Percentiles rank a stretch among this genome's conserved stretches.
Conservation (phyloP, 2,329 filamentous ascomycete species). For the Grosmannia serpens region DNA sequence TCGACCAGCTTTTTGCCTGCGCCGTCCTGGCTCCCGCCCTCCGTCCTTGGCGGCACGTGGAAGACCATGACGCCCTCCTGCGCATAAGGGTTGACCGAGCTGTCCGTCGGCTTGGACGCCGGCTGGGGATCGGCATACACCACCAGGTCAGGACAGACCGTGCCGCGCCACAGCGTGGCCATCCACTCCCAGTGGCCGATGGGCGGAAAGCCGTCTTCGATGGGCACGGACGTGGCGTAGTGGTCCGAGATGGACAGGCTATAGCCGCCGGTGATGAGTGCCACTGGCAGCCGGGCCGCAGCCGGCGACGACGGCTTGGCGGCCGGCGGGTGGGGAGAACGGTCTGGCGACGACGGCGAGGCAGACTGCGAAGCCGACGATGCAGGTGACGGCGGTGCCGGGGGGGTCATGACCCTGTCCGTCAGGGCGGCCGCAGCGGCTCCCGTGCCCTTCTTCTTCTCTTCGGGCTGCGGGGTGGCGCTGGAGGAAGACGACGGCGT, state of each 20-base stretch:
- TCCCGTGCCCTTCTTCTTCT: background rate
- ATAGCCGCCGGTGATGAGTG: slow-evolving; percentile 66
- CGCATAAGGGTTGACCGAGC: slow-evolving; percentile 29
- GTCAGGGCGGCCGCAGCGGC: background rate
- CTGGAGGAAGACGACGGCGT: background rate
- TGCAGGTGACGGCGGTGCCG: background rate
- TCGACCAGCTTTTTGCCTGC: slow-evolving; percentile 29
- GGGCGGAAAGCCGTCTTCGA: slow-evolving; percentile 64
- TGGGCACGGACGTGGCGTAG: slow-evolving; percentile 62
- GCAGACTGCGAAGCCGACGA: background rate
- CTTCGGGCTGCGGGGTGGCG: slow-evolving; percentile 10
- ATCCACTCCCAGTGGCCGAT: slow-evolving; percentile 98
- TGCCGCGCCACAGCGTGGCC: slow-evolving; percentile 83
- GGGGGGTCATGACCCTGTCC: background rate
- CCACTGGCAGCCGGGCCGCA: slow-evolving; percentile 43
- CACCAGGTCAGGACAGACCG: slow-evolving; percentile 69
- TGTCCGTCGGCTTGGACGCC: slow-evolving; percentile 28
- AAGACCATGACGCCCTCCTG: slow-evolving; percentile 38
- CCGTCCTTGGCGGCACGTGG: slow-evolving; percentile 23
- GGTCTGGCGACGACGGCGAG: background rate
- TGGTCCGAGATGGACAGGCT: slow-evolving; percentile 68
- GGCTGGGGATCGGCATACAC: slow-evolving; percentile 35
- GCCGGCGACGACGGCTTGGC: background rate
- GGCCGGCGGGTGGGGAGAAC: background rate
- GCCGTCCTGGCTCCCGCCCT: slow-evolving; percentile 19